Percentiles rank a stretch among this genome's conserved stretches.
Conservation (phyloP, 1,284 basidiomycete species). For the Cystobasidium slooffiae region DNA sequence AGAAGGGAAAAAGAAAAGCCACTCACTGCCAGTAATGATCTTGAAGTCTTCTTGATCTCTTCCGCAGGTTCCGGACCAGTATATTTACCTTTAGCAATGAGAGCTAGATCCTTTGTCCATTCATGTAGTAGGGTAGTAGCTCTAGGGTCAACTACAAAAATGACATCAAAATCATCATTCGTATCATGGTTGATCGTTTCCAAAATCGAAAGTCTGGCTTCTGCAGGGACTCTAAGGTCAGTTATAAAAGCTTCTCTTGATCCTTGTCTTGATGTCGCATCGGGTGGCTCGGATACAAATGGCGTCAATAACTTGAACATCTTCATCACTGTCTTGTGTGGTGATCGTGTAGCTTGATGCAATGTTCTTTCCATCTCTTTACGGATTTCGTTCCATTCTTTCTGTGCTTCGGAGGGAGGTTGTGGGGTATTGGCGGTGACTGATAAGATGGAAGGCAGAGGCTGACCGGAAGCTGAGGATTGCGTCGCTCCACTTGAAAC, state of each 20-base stretch:
- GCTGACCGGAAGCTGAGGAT: neutral
- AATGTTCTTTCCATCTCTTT: conserved; percentile 17
- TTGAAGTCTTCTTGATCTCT: conserved; percentile 34
- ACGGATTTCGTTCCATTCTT: conserved; percentile 20
- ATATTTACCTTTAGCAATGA: conserved; percentile 33
- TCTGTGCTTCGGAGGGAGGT: conserved; percentile 6
- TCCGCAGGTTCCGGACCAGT: conserved; percentile 6
- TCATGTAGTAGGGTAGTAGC: conserved; percentile 35
- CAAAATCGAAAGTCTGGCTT: conserved; percentile 22
- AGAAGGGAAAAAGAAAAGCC: neutral
- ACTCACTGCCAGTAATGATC: conserved; percentile 42
- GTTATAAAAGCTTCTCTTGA: conserved; percentile 19
- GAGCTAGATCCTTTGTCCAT: conserved; percentile 39
- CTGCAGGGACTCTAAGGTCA: conserved; percentile 27
- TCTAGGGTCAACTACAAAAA: conserved; percentile 39
- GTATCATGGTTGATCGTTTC: conserved; percentile 28
- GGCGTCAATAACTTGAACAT: conserved; percentile 27
- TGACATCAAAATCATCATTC: conserved; percentile 34
- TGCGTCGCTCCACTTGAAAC: too few species aligned
- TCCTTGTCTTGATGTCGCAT: conserved; percentile 16
- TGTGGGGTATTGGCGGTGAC: neutral
- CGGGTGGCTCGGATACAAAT: conserved; percentile 35
- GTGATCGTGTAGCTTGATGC: conserved; percentile 30
- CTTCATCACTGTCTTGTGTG: conserved; percentile 35
- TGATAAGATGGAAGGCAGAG: neutral